Evolutionary conservation across 192 early-diverging fungal genomes (phyloP), one percentile per base, ranked within the genome.

Genomic region (Pilaira anomala): DNA sequence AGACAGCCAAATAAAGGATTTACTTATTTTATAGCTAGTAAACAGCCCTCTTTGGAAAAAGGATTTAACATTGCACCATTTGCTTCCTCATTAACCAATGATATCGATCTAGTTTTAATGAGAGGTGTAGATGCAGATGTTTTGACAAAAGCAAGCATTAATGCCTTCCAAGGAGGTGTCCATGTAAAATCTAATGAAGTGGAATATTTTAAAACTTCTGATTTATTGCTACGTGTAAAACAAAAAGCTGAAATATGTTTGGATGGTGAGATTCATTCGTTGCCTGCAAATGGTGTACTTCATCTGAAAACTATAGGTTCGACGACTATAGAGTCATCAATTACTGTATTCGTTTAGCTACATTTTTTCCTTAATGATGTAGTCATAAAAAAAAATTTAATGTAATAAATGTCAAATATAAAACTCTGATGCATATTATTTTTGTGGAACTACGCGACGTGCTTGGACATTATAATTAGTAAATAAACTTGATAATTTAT

Each of bases 21-120:
- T 70, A 79, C 80, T 0, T 82, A 82, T 44, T 66, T 82, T 18
- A 22, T 82, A 49, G 66, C 63, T 12, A 69, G 68, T 11, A 82
- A 82, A 48, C 78, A 79, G 46, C 65, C 73, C 13, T 73, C 66
- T 0, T 40, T 82, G 24, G 80, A 82, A 53, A 78, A 73, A 7
- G 80, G 80, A 14, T 82, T 82, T 40, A 72, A 60, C 0, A 74
- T 78, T 13, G 66, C 75, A 1, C 80, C 80, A 1, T 71, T 79
- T 33, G 80, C 80, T 33, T 71, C 67, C 0, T 67, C 75, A 8
- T 58, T 67, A 1, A 66, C 71, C 7, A 63, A 74, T 1, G 77
- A 75, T 61, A 71, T 82, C 58, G 80, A 82, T 48, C 52, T 82
- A 9, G 16, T 82, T 6, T 52, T 61, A 7, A 57, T 82, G 8